These are phyloP conservation scores for Suillus decipiens DNA, from an alignment of 768 basidiomycete genomes.

Conservation along the genomic window DNA sequence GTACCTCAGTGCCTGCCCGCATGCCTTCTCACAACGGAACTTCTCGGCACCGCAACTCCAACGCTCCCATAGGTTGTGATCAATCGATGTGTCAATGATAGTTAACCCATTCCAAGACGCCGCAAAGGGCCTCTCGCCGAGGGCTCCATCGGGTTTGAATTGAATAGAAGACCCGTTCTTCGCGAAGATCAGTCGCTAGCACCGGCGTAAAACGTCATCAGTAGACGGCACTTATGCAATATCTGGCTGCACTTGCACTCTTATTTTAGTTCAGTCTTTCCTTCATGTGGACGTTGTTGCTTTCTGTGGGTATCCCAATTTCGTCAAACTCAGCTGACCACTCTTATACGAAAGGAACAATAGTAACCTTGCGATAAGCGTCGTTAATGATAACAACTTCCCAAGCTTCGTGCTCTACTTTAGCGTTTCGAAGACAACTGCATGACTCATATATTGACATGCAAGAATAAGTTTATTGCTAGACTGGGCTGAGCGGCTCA, in stretches of 20 bases:
- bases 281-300: background rate
- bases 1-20: background rate
- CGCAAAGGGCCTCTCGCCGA: too few relatives aligned
- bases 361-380: background rate
- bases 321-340: background rate
- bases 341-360: background rate
- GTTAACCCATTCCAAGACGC: background rate
- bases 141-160: background rate
- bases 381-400: background rate
- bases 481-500: too few relatives aligned
- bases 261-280: background rate
- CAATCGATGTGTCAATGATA: background rate
- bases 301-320: background rate
- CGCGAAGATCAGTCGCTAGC: background rate
- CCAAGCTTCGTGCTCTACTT: background rate
- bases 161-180: background rate
- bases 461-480: background rate
- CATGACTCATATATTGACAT: background rate
- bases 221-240: background rate
- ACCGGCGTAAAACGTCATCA: background rate
- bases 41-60: background rate
- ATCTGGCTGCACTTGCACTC: background rate
- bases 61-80: background rate
- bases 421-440: background rate
- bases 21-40: background rate